Evolutionary conservation across 75 land plant genomes (phyloP).

Genomic region (Larix kaempferi): DNA sequence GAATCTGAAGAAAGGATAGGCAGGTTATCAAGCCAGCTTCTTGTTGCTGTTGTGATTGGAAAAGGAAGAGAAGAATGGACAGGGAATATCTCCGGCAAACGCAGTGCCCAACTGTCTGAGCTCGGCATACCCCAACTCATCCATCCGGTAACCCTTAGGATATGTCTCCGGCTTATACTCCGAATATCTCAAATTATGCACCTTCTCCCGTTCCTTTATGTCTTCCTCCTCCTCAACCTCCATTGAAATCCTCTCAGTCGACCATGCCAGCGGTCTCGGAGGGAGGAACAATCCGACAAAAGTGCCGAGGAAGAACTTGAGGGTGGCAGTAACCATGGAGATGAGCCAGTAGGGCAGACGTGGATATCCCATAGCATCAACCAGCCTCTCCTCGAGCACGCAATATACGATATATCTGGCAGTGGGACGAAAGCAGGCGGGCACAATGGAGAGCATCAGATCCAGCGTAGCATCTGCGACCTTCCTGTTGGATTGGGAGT

Average conservation of each 20-base stretch:
- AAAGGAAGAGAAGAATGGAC: no score
- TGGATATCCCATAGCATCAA: slow-evolving; percentile 18
- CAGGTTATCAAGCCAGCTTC: no score
- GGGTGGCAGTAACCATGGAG: background rate
- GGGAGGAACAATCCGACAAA: background rate
- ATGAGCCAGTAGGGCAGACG: slow-evolving; percentile 16
- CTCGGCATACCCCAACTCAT: no score
- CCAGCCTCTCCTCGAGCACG: slow-evolving; percentile 21
- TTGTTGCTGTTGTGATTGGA: no score
- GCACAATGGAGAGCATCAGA: slow-evolving; percentile 10
- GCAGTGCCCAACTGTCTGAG: no score
- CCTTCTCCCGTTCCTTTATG: no score
- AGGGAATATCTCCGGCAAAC: no score
- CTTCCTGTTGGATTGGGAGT: slow-evolving; percentile 11
- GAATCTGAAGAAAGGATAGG: no score
- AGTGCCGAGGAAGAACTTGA: background rate
- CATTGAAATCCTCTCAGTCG: background rate
- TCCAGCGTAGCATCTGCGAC: slow-evolving; percentile 13
- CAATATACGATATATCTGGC: slow-evolving; percentile 5
- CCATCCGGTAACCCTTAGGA: no score
- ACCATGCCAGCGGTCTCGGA: background rate
- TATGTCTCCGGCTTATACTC: no score
- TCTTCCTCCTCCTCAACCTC: background rate
- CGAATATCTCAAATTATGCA: no score
- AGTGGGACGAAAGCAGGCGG: background rate